These are phyloP conservation scores for Gracilaria gracilis DNA, from an alignment of 23 red algal genomes.

Conservation along the genomic window DNA sequence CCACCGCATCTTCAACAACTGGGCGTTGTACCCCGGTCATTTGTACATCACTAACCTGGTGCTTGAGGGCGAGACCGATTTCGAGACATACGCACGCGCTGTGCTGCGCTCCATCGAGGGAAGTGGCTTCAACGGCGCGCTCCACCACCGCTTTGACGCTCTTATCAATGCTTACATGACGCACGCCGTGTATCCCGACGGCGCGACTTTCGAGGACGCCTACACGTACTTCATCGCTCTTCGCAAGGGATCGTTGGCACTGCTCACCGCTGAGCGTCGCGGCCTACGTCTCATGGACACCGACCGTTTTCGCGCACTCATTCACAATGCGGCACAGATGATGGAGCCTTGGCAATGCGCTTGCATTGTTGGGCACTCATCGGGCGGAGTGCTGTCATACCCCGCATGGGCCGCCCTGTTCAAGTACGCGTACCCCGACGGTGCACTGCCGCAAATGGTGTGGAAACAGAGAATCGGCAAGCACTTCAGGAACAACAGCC, in stretches of 20 bases:
- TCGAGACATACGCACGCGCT: background rate
- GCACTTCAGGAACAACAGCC: no score
- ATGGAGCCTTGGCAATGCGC: slow-evolving; percentile 59
- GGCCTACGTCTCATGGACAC: no score
- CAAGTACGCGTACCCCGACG: slow-evolving; percentile 47
- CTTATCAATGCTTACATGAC: slow-evolving; percentile 28
- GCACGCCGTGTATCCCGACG: no score
- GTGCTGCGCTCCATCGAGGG: background rate
- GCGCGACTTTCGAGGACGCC: slow-evolving; percentile 48
- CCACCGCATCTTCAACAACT: slow-evolving; percentile 58
- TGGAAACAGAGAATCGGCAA: no score
- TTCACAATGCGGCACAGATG: no score
- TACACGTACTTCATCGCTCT: slow-evolving; percentile 44
- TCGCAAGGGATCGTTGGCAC: slow-evolving; percentile 38
- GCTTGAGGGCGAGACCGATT: slow-evolving; percentile 16
- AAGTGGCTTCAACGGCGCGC: slow-evolving; percentile 11
- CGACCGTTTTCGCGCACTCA: no score
- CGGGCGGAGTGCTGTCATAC: slow-evolving; percentile 22
- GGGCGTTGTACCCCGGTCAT: no score
- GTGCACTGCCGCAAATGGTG: no score
- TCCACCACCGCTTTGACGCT: slow-evolving; percentile 16
- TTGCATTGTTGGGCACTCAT: slow-evolving; percentile 19
- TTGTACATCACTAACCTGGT: slow-evolving; percentile 26
- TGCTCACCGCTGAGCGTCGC: no score
- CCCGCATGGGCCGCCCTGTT: slow-evolving; percentile 14